Evolutionary conservation across 2,329 filamentous ascomycete species (phyloP), one percentile per base, ranked within the genome.

Genomic region (Colletotrichum lupini): DNA sequence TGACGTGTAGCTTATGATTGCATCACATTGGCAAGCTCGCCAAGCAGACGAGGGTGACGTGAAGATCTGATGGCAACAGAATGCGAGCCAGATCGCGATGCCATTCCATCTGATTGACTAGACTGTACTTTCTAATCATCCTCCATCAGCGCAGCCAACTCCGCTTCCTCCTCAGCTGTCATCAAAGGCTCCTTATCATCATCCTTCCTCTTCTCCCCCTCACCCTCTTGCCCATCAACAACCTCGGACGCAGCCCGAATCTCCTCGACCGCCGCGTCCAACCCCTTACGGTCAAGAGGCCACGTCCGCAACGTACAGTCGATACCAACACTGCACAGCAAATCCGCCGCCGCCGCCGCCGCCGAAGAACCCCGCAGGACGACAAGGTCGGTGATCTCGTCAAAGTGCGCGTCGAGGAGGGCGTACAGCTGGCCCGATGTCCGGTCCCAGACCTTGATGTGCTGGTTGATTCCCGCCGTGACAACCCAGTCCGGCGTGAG

Each of bases 101-200:
- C 6, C 22, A 4, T 24, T 6, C 5, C 32, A 9, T 16, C n/a
- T 9, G 30, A 62, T 9, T 32, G 14, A 49, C 32, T 11, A n/a
- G 12, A 16, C 59, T 8, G 16, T 24, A 5, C 32, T 11, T 42
- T n/a, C 76, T 82, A 88, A 75, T 94, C 92, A 75, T 94, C 92
- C 69, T 92, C 94, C 94, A 99, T 94, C 80, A 99, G 84, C 76
- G 95, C 97, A 16, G 95, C 95, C 76, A 99, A 86, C 82, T 98
- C 97, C 5, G 93, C 92, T 82, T 98, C 96, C 81, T 99, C 97
- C 77, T 98, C 96, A 14, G 91, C 93, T 5, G 95, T 98, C 82
- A 98, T 85, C 79, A 92, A 74, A 52, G 86, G 85, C 67, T 88
- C 88, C 65, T 84, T 84, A 75, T 81, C 80, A 75, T 83, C 84